Evolutionary conservation across 129 eudicot species (phyloP), one percentile per base, ranked within the genome.

Genomic region (Ambrosia trifida): DNA sequence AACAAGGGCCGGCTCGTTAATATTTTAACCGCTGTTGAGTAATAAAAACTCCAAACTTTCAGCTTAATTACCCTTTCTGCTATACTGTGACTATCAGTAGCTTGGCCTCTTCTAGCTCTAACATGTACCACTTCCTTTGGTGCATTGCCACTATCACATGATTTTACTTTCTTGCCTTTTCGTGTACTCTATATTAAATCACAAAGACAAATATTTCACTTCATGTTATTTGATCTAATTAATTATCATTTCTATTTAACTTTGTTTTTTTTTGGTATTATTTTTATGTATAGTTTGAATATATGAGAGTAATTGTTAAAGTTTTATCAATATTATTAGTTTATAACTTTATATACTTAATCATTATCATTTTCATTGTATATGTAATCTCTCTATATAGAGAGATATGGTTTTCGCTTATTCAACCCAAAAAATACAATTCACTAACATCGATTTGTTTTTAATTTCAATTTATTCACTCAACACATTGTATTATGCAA

Each of bases 21-120:
- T 49, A 5, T 20, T 51, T 51, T 7, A 51, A 7, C 3, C 28
- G 7, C 17, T 0, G 30, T 51, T 11, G 1, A 56, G 11, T 3
- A 1, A 9, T 10, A 11, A 20, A 57, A 11, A 11, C 10, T 2
- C 13, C 5, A 28, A 11, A 0, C 19, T 57, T 28, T 11, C 3
- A 57, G 35, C 17, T 59, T 62, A 62, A 45, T 77, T 81, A 91
- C 97, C 73, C 96, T 86, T 80, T 91, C 97, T n/a, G 96, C 96
- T 80, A 91, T 78, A 54, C 96, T 88, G 73, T 88, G 97, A 81
- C 94, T 92, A 76, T 92, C 98, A 66, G 98, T 92, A 63, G 98
- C 98, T 83, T 92, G 95, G 75, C 98, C 96, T 75, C 98, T 89
- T 79, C 83, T 79, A 12, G 98, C 98, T 78, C 98, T 87, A 60